Percentiles rank a stretch among this genome's conserved stretches.
phyloP scores from a whole-genome alignment of 2,329 filamentous ascomycete genomes.

The Colletotrichum liriopes region DNA sequence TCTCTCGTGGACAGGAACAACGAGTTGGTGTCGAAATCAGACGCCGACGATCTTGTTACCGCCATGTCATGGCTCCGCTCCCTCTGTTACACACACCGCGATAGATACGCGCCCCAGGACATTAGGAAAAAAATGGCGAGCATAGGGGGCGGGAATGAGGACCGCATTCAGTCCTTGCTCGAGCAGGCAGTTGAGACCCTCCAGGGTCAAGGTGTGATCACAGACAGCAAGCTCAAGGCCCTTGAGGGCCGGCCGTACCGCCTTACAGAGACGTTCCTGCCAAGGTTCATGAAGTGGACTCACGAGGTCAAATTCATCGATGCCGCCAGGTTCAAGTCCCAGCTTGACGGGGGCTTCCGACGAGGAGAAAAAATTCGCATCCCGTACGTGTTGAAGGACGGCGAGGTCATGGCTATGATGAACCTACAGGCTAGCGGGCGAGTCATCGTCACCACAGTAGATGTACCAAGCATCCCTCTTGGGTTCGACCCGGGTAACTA shows the following conservation, averaged over 20 bases:
- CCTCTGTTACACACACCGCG: conserved; percentile 68
- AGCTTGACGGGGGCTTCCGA: conserved; percentile 71
- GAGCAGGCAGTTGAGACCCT: conserved; percentile 65
- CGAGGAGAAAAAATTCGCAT: conserved; percentile 60
- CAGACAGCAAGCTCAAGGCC: conserved; percentile 72
- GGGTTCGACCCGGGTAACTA: conserved; percentile 82
- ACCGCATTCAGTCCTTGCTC: conserved; percentile 58
- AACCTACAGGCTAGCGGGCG: conserved; percentile 75
- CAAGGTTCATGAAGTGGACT: conserved; percentile 70
- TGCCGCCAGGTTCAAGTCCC: conserved; percentile 72
- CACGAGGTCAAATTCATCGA: conserved; percentile 69
- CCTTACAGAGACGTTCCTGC: conserved; percentile 72
- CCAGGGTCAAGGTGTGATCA: conserved; percentile 68
- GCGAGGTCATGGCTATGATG: conserved; percentile 76
- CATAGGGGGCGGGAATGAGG: conserved; percentile 59
- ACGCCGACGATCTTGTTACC: conserved; percentile 55
- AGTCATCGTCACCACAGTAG: conserved; percentile 66
- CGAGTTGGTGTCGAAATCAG: not conserved
- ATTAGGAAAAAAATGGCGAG: conserved; percentile 68
- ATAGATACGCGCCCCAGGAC: conserved; percentile 63
- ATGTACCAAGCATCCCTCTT: conserved; percentile 76
- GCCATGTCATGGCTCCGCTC: conserved; percentile 74
- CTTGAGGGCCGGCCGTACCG: conserved; percentile 74
- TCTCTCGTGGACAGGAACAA: conserved; percentile 48
- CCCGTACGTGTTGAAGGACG: conserved; percentile 73